Evolutionary conservation across 139 green algal species (phyloP), one percentile per base, ranked within the genome.

Genomic region (Volvox africanus): DNA sequence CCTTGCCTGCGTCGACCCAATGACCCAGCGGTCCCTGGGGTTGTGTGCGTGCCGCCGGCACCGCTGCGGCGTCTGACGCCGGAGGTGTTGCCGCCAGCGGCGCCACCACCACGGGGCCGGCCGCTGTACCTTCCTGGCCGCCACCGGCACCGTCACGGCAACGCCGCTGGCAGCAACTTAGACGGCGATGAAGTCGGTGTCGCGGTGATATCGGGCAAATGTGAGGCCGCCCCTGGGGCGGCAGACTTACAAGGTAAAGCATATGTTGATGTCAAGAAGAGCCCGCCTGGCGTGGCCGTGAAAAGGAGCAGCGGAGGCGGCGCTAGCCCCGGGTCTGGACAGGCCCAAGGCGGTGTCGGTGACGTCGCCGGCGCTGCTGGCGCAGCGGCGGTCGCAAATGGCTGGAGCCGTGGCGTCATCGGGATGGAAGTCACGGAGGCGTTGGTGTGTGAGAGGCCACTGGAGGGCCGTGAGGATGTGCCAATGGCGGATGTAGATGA

Each of bases 61-160:
- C 69, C 85, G 85, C 69, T 89, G 44, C 62, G 68, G 18, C 85
- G 85, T 11, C 33, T 37, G 24, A 32, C 85, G 69, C 12, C 85
- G 62, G 85, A 36, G 30, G 85, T 89, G 44, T 44, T 71, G 36
- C 85, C 85, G n/a, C 26, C 85, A 44, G 69, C 36, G 69, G 85
- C 69, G 85, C 37, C 18, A 36, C 69, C 44, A 28, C 37, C 85
- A 36, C 85, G 85, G 37, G n/a, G 28, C 6, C 37, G 55, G 44
- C 37, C 69, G 37, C 16, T 82, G 28, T 82, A 82, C 85, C 17
- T 82, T 20, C 83, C 83, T 2, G 85, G n/a, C 69, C 69, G 69
- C 36, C 44, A 26, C 17, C 68, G 85, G 33, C 28, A 67, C 35
- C 9, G 20, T 30, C 32, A n/a, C 61, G 82, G 21, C 9, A 24